A percentile compares a stretch with the other conserved stretches of the same genome.
Conservation (phyloP, 108 stramenopile species). For the Skeletonema costatum region DNA sequence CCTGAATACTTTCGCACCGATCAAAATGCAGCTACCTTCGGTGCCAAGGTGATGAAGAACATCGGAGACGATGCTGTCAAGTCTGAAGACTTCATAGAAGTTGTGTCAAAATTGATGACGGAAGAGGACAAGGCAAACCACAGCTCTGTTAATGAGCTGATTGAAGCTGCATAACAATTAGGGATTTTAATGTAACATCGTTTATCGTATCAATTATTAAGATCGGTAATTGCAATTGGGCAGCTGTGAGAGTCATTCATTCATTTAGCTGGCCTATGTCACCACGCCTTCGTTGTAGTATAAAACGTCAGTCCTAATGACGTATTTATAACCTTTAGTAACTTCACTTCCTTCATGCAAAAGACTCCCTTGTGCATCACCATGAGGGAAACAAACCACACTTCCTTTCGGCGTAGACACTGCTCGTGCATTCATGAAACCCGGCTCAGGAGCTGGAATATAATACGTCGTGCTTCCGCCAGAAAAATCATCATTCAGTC, state of each 20-base stretch:
- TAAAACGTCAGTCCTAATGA: constrained; percentile 72
- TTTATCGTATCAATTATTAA: not conserved
- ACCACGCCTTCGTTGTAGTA: constrained; percentile 25
- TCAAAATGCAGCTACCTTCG: constrained; percentile 69
- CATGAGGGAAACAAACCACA: constrained; percentile 67
- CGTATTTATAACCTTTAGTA: constrained; percentile 56
- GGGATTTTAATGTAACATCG: not conserved
- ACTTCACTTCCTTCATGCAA: constrained; percentile 68
- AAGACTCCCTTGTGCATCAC: constrained; percentile 45
- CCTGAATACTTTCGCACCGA: constrained; percentile 75
- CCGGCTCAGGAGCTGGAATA: constrained; percentile 21
- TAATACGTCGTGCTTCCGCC: constrained; percentile 67
- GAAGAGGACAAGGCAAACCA: constrained; percentile 57
- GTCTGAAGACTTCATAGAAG: constrained; percentile 43
- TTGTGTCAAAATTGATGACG: constrained; percentile 72
- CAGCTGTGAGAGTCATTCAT: no score
- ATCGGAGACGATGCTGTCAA: constrained; percentile 51
- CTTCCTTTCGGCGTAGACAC: constrained; percentile 49
- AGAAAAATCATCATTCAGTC: constrained; percentile 72
- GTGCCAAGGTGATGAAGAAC: constrained; percentile 58
- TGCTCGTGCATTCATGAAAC: constrained; percentile 27
- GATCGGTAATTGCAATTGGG: no score
- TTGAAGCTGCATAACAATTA: constrained; percentile 29
- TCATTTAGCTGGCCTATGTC: not conserved
- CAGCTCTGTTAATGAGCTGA: constrained; percentile 41